Evolutionary conservation across 2,329 filamentous ascomycete genomes (phyloP).

Genomic region (Apiospora koreana): DNA sequence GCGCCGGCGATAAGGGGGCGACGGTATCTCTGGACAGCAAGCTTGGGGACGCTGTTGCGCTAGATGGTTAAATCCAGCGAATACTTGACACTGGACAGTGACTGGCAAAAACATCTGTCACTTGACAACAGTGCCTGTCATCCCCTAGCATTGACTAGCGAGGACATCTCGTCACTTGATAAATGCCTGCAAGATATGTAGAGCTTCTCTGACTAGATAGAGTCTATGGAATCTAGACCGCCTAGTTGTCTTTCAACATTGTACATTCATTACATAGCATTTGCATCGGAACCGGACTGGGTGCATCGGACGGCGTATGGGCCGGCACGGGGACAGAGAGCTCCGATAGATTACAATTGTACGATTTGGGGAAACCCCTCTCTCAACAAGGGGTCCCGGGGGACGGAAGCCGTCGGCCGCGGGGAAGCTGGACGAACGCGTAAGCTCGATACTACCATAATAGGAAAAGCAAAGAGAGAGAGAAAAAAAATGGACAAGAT

Average conservation of each 20-base stretch:
- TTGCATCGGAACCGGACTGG: background rate
- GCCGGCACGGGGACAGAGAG: background rate
- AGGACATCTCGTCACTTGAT: background rate
- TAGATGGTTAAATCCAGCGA: background rate
- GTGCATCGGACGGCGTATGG: background rate
- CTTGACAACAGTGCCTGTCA: background rate
- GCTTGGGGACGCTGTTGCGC: background rate
- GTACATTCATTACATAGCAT: conserved; percentile 1
- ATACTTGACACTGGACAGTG: background rate
- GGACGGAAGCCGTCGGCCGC: background rate
- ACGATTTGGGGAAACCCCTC: background rate
- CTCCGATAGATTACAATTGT: background rate
- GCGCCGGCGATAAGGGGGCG: conserved; percentile 48
- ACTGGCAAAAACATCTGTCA: too few relatives aligned
- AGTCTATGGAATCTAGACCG: background rate
- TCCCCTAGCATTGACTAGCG: background rate
- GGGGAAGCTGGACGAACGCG: background rate
- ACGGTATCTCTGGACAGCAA: conserved; percentile 11
- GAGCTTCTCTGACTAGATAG: background rate
- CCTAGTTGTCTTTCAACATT: background rate
- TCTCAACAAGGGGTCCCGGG: conserved; percentile 1
- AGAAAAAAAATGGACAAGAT: background rate
- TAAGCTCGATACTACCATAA: background rate
- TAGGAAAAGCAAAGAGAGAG: background rate
- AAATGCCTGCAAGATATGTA: background rate